Conservation (phyloP, 805 yeast genomes). For the Scheffersomyces coipomensis region DNA sequence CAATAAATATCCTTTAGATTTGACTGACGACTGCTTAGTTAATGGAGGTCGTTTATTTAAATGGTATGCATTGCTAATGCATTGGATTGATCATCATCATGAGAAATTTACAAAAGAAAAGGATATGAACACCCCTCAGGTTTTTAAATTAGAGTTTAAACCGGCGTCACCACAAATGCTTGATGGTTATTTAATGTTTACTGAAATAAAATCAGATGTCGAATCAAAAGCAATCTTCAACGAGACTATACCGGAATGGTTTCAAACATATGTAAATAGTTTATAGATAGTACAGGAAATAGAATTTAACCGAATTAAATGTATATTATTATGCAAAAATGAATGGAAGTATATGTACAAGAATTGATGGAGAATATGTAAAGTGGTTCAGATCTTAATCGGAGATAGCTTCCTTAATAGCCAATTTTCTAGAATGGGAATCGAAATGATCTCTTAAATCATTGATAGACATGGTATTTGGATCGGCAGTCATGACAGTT, state of each 20-base stretch:
- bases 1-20: constrained; percentile 5
- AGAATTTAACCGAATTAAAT: background rate
- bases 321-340: background rate
- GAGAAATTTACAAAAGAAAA: background rate
- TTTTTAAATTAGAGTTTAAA: constrained; percentile 4
- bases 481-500: constrained; percentile 64
- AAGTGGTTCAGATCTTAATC: constrained; percentile 16
- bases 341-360: background rate
- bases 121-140: background rate
- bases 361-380: background rate
- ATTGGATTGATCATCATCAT: constrained; percentile 9
- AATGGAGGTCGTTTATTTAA: constrained; percentile 10
- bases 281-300: constrained; percentile 3
- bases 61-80: constrained; percentile 15
- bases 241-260: constrained; percentile 15
- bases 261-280: constrained; percentile 9
- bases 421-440: constrained; percentile 76
- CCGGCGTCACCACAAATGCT: constrained; percentile 5
- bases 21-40: constrained; percentile 6
- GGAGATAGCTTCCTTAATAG: constrained; percentile 66
- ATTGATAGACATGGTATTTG: constrained; percentile 49
- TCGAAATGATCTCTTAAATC: constrained; percentile 72
- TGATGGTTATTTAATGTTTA: constrained; percentile 3
- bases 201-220: background rate
- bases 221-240: constrained; percentile 5